These are phyloP conservation scores for Eutrema salsugineum DNA, from an alignment of 441 rosid species.

Conservation along the genomic window DNA sequence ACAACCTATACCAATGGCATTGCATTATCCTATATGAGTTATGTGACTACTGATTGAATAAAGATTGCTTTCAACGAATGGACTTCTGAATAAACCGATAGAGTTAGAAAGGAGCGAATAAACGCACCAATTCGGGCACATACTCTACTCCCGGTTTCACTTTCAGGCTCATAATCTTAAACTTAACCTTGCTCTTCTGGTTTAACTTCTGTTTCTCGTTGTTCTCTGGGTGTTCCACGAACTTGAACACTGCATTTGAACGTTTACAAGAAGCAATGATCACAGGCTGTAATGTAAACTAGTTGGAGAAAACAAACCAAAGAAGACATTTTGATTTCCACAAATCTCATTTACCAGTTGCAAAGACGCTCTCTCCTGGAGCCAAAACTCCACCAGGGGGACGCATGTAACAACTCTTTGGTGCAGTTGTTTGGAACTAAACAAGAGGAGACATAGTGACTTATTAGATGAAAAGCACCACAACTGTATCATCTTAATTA, in stretches of 20 bases:
- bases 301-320: background rate
- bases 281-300: slow-evolving; percentile 1
- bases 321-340: background rate
- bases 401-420: slow-evolving; percentile 77
- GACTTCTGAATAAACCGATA: background rate
- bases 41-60: background rate
- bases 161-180: slow-evolving; percentile 75
- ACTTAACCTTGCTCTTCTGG: slow-evolving; percentile 66
- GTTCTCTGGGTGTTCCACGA: slow-evolving; percentile 71
- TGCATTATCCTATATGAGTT: background rate
- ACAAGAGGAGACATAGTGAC: background rate
- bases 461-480: background rate
- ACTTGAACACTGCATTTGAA: slow-evolving; percentile 54
- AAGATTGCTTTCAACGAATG: background rate
- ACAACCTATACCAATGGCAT: background rate
- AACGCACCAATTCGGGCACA: slow-evolving; percentile 66
- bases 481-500: background rate
- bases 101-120: background rate
- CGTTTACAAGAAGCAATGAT: background rate
- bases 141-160: slow-evolving; percentile 57
- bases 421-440: slow-evolving; percentile 81
- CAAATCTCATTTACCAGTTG: slow-evolving; percentile 46
- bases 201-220: slow-evolving; percentile 45
- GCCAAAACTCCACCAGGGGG: slow-evolving; percentile 77
- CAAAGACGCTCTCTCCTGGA: slow-evolving; percentile 66